Base-by-base conservation (phyloP, 2,329 filamentous ascomycete genomes). In the Trichoderma afroharzianum region DNA sequence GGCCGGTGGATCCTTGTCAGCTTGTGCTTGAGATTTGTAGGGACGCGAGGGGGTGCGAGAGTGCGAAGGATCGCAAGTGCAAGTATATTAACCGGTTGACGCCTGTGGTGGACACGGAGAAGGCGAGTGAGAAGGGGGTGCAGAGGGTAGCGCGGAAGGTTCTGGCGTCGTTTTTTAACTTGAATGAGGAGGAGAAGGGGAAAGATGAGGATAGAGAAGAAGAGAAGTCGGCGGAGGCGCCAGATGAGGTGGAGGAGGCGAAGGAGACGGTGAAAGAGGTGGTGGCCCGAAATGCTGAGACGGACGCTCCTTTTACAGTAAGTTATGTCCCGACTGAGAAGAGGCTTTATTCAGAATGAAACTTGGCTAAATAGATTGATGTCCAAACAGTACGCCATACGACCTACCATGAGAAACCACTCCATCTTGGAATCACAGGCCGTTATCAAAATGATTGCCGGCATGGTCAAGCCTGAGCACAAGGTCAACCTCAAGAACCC, bases 401-500 rank as follows among this genome's bases (percentile, higher is more conserved):
- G 93, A 58, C 89, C 91, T n/a, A 92, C 88, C 15, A 88, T 93
- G 73, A 90, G 93, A 70, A 93, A 92, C 77, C 91, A 95, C 81
- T 90, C 85, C 75, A 85, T 85, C 4, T 85, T 95, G 73, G 91
- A 88, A 75, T 88, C 92, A 72, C 88, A 91, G 74, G 84, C 84
- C 21, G 85, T 95, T 63, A 95, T 96, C 80, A 88, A 91, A 76
- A 88, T 87, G 74, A 86, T 95, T 74, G 93, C 92, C 5, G 83
- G 84, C 50, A 82, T 90, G 33, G 88, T 94, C 73, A 89, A 90
- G 63, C 82, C 86, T 11, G 85, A 86, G 50, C 93, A 96, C 81
- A 92, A 90, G 77, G 93, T 96, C 72, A 90, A 95, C 76, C 86
- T 97, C n/a, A 88, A 86, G 62, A 87, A 86, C n/a, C 92, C 93